Percentiles rank a stretch among this genome's conserved stretches.
Evolutionary conservation across 257 asterid genomes (phyloP).

Genomic region (Solanum virginianum): DNA sequence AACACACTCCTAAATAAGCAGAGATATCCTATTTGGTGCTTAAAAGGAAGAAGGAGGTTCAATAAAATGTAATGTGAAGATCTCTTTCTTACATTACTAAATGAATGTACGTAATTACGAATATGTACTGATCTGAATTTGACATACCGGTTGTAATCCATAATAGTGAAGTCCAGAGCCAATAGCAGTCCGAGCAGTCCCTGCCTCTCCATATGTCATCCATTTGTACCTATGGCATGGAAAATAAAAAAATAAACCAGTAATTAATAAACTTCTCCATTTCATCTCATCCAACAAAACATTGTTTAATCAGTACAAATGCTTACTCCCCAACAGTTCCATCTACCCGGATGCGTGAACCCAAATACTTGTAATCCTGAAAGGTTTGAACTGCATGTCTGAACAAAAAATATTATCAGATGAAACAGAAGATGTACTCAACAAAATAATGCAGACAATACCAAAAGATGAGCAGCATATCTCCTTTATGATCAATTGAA

Average conservation of each 20-base stretch:
- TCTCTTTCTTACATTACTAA: background rate
- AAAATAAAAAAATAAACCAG: background rate
- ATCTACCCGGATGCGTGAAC: constrained; percentile 80
- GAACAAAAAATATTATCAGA: constrained; percentile 8
- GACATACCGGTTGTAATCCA: constrained; percentile 61
- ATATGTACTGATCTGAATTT: background rate
- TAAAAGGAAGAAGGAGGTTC: background rate
- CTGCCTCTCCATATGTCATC: constrained; percentile 96
- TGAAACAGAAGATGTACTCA: background rate
- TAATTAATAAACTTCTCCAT: background rate
- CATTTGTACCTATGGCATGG: constrained; percentile 64
- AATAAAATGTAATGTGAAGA: background rate
- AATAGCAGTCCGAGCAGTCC: constrained; percentile 75
- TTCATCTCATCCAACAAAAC: background rate
- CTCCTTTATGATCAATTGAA: background rate
- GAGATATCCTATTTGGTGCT: background rate
- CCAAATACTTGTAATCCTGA: constrained; percentile 85
- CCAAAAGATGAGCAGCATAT: background rate
- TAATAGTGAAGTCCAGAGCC: constrained; percentile 74
- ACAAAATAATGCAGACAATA: background rate
- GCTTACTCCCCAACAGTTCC: constrained; percentile 97
- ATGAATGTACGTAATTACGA: background rate
- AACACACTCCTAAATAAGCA: background rate
- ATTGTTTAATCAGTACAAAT: background rate
- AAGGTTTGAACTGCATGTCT: constrained; percentile 69